Evolutionary conservation across 192 early-diverging fungal species (phyloP), one percentile per base, ranked within the genome.

Genomic region (Geranomyces variabilis): DNA sequence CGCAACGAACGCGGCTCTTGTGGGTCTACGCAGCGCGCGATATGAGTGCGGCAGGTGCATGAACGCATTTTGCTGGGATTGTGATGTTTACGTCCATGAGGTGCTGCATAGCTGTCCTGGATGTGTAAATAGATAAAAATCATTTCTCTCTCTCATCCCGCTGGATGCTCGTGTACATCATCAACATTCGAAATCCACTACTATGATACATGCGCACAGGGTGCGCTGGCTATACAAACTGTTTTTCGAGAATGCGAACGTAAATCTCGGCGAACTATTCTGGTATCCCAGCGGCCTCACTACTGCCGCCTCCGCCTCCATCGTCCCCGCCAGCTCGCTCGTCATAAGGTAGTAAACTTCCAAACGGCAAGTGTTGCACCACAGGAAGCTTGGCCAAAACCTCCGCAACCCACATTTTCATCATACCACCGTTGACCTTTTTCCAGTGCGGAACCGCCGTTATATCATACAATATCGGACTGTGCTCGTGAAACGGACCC

Each of bases 41-140:
- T 94, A 87, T 72, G 79, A 86, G 36, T 98, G 96, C 77, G 85
- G 84, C 17, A 80, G 85, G 22, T 98, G 96, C 75, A 75, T 81
- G 31, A 75, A 93, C 29, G 79, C 84, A 34, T 96, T 92, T 74
- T 98, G 96, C 71, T 72, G 90, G 29, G 96, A 98, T 33, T 98
- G 96, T 77, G 96, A 98, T 78, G 63, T 93, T 1, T 98, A 91
- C 81, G 84, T 94, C 26, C 96, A 98, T 72, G 94, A 98, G 71
- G 90, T 91, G 19, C 79, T 98, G 33, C 93, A 94, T 68, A 94
- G 93, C 71, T 98, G 96, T 77, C 78, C 78, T 1, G 77, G 83
- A 0, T 84, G 83, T 77, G 44, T 67, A 21, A 70, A 61, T 48
- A 41, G 58, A 70, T 61, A 41, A 65, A n/a, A n/a, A n/a, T n/a